Conservation (phyloP, 352 stramenopile genomes). For the Globisporangium abappressorium region DNA sequence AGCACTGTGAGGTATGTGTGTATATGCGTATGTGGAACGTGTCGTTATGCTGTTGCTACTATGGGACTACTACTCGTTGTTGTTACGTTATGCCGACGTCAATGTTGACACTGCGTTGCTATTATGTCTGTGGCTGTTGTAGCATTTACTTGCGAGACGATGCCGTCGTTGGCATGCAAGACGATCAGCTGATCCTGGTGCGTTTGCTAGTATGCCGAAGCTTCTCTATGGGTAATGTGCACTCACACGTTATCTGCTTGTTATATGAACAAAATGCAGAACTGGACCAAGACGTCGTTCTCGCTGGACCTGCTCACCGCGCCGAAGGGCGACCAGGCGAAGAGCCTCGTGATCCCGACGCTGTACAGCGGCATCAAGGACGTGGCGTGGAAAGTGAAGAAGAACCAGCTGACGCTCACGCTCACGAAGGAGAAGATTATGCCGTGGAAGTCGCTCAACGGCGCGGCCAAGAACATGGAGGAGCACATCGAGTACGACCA, state of each 20-base stretch:
- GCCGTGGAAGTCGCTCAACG: constrained; percentile 82
- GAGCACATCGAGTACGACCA: constrained; percentile 86
- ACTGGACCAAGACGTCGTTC: constrained; percentile 79
- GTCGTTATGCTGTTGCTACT: background rate
- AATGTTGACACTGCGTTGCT: background rate
- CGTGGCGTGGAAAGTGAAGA: constrained; percentile 53
- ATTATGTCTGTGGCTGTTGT: background rate
- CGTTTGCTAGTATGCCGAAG: constrained; percentile 9
- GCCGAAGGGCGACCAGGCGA: constrained; percentile 34
- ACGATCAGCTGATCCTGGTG: constrained; percentile 67
- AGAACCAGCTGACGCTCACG: constrained; percentile 66
- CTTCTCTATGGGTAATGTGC: background rate
- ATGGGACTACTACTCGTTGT: too few species aligned
- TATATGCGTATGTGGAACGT: background rate
- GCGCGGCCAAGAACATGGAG: constrained; percentile 76
- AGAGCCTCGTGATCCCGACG: constrained; percentile 72
- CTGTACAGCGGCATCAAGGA: constrained; percentile 68
- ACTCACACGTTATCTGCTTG: background rate
- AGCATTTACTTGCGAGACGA: constrained; percentile 82
- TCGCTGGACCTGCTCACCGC: constrained; percentile 60
- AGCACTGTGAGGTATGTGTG: constrained; percentile 47
- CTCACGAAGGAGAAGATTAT: constrained; percentile 53
- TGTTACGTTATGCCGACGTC: too few species aligned
- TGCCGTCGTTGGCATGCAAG: constrained; percentile 42
- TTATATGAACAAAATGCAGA: constrained; percentile 27